These are phyloP conservation scores for Teunomyces kruisii DNA, from an alignment of 805 yeast genomes.

Conservation along the genomic window DNA sequence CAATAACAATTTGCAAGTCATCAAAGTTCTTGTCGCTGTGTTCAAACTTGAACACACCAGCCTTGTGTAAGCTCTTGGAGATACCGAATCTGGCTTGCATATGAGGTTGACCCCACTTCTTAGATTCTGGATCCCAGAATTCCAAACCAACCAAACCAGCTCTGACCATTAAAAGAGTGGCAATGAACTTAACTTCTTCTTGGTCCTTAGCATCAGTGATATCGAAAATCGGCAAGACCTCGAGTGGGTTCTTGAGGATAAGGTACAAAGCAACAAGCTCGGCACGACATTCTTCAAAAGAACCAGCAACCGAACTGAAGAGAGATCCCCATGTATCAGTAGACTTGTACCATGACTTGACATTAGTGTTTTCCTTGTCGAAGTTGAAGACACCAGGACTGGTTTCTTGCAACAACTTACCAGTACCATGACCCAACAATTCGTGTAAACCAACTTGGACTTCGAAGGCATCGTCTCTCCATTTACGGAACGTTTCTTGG, in stretches of 20 bases:
- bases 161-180: slow-evolving; percentile 80
- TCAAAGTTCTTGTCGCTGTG: slow-evolving; percentile 47
- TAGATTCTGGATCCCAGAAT: slow-evolving; percentile 79
- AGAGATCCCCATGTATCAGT: slow-evolving; percentile 91
- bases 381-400: slow-evolving; percentile 69
- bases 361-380: slow-evolving; percentile 68
- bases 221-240: slow-evolving; percentile 73
- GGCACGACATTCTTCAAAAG: slow-evolving; percentile 92
- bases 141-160: slow-evolving; percentile 84
- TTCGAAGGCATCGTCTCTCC: slow-evolving; percentile 81
- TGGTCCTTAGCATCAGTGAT: slow-evolving; percentile 56
- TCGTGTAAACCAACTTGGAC: slow-evolving; percentile 95
- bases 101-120: slow-evolving; percentile 93
- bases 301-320: slow-evolving; percentile 79
- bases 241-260: slow-evolving; percentile 58
- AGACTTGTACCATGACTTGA: slow-evolving; percentile 66
- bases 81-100: slow-evolving; percentile 92
- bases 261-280: slow-evolving; percentile 85
- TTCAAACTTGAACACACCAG: slow-evolving; percentile 61
- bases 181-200: slow-evolving; percentile 61
- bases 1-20: slow-evolving; percentile 62
- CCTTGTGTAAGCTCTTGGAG: slow-evolving; percentile 68
- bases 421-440: slow-evolving; percentile 88
- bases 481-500: slow-evolving; percentile 60
- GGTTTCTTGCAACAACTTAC: slow-evolving; percentile 64